Percentiles rank a stretch among this genome's conserved stretches.
These are phyloP conservation scores for Flaveria linearis DNA, from an alignment of 129 eudicot species.

Conservation along the genomic window DNA sequence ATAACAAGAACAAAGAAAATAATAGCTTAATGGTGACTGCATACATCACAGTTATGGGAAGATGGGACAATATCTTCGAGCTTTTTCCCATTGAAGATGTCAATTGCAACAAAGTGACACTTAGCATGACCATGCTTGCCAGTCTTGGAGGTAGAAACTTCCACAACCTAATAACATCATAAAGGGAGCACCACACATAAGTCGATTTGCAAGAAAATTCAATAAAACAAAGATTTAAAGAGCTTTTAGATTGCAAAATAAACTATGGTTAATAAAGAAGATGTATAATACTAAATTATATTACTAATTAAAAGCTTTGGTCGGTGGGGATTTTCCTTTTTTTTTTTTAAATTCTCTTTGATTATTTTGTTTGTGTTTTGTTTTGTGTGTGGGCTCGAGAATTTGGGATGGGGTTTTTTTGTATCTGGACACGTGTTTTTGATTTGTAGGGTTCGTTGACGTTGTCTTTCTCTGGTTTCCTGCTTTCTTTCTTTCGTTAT, in stretches of 20 bases:
- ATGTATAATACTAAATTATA: not conserved
- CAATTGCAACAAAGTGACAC: conserved; percentile 75
- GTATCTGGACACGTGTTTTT: no score
- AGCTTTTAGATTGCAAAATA: not conserved
- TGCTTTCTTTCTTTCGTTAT: no score
- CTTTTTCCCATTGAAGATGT: conserved; percentile 68
- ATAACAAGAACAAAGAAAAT: not conserved
- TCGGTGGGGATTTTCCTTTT: no score
- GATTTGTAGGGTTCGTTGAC: no score
- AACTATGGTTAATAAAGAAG: not conserved
- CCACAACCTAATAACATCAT: conserved; percentile 53
- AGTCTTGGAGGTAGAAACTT: conserved; percentile 78
- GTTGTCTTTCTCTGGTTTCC: no score
- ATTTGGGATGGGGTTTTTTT: no score
- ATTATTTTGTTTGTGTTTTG: no score
- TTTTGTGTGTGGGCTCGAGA: no score
- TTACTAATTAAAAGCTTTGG: no score
- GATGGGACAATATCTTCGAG: conserved; percentile 79
- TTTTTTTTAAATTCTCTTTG: no score
- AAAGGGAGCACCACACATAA: not conserved
- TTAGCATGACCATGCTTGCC: conserved; percentile 83
- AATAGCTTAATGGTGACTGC: not conserved
- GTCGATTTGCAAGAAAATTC: not conserved
- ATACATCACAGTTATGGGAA: conserved; percentile 77
- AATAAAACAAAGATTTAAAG: not conserved